Evolutionary conservation across 768 basidiomycete species (phyloP).

Genomic region (Podaxis sp.): DNA sequence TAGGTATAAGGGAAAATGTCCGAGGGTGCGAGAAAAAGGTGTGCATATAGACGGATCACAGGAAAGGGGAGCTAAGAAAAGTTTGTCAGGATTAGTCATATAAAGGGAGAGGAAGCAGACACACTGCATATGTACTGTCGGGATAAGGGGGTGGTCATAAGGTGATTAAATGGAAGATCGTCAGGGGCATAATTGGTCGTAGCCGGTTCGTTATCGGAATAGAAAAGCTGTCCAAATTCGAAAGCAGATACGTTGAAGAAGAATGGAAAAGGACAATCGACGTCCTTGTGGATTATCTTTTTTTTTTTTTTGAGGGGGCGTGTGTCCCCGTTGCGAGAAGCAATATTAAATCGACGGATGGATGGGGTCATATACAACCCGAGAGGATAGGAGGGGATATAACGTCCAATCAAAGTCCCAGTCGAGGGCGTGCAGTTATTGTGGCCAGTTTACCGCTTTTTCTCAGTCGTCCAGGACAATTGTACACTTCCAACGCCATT

Average conservation of each 20-base stretch:
- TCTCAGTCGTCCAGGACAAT: constrained; percentile 70
- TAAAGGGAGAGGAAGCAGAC: neutral
- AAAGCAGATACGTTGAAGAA: neutral
- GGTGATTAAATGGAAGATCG: neutral
- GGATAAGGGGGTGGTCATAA: neutral
- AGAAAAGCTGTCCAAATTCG: neutral
- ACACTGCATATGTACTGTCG: constrained; percentile 1
- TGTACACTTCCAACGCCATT: constrained; percentile 75
- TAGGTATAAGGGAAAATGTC: neutral
- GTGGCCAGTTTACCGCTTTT: constrained; percentile 30
- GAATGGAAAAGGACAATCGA: neutral
- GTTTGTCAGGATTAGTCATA: neutral
- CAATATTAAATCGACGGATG: neutral
- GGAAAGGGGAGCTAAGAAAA: neutral
- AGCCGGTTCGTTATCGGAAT: neutral
- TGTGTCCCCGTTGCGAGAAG: neutral
- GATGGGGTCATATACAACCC: neutral
- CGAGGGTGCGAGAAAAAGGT: neutral
- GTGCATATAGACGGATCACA: neutral
- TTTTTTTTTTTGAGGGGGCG: neutral
- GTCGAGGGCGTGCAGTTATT: neutral
- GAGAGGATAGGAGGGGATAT: neutral
- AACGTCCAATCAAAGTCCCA: neutral
- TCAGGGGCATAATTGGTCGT: constrained; percentile 3
- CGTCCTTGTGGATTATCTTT: neutral